These are phyloP conservation scores for Debaryomyces coudertii DNA, from an alignment of 1,139 yeast species.

Conservation along the genomic window DNA sequence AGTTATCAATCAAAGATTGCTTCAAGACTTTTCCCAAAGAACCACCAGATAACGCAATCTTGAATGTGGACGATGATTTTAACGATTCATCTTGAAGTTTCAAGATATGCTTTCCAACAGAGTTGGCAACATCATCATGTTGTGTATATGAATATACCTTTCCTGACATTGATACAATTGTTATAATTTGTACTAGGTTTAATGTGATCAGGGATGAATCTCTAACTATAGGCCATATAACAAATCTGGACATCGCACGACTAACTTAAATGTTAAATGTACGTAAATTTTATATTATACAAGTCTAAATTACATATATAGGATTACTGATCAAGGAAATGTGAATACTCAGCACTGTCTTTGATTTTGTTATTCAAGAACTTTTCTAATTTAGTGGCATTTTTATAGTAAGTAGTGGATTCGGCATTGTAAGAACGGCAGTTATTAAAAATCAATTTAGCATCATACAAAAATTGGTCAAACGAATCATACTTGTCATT, in stretches of 20 bases:
- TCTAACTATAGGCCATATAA: background rate
- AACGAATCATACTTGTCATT: slow-evolving; percentile 88
- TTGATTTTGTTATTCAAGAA: slow-evolving; percentile 78
- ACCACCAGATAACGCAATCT: slow-evolving; percentile 88
- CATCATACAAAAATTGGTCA: slow-evolving; percentile 90
- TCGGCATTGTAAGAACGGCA: slow-evolving; percentile 90
- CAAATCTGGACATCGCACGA: slow-evolving; percentile 3
- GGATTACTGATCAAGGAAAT: slow-evolving; percentile 25
- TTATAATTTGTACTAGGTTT: background rate
- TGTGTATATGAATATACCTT: slow-evolving; percentile 56
- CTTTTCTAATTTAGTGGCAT: slow-evolving; percentile 91
- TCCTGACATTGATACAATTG: slow-evolving; percentile 26
- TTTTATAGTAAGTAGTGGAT: slow-evolving; percentile 83
- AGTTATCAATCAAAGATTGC: slow-evolving; percentile 66
- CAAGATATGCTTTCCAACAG: slow-evolving; percentile 59
- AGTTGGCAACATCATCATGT: slow-evolving; percentile 58
- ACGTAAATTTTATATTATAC: slow-evolving; percentile 9
- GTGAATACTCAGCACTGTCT: slow-evolving; percentile 76
- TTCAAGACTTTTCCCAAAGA: slow-evolving; percentile 79
- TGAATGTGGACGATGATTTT: slow-evolving; percentile 47
- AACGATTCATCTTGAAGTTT: slow-evolving; percentile 58
- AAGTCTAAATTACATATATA: slow-evolving; percentile 5
- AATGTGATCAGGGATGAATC: too few species aligned
- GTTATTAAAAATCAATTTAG: slow-evolving; percentile 82
- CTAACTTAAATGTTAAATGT: background rate